A percentile compares a stretch with the other conserved stretches of the same genome.
These are phyloP conservation scores for Onygenales sp. DNA, from an alignment of 2,329 filamentous ascomycete genomes.

Conservation along the genomic window DNA sequence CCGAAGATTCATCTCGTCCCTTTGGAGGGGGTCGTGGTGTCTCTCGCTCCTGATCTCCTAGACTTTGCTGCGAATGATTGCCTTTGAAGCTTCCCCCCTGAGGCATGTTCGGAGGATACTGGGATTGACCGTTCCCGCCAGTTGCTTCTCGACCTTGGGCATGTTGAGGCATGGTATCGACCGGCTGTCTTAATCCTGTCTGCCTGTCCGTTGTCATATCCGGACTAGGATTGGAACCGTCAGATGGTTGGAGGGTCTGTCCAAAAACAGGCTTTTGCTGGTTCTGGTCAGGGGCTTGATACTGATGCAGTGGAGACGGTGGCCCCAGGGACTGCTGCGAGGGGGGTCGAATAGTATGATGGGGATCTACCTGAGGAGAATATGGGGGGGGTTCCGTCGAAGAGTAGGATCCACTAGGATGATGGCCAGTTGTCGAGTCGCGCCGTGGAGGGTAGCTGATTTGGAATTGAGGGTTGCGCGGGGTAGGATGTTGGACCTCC, in stretches of 20 bases:
- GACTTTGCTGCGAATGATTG: conserved; percentile 19
- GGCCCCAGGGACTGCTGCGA: conserved; percentile 27
- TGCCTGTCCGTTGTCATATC: conserved; percentile 11
- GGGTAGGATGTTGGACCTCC: conserved; percentile 10
- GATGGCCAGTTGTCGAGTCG: conserved; percentile 16
- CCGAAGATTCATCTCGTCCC: conserved; percentile 30
- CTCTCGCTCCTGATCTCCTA: conserved; percentile 35
- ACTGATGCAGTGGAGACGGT: conserved; percentile 22
- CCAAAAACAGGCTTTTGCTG: conserved; percentile 12
- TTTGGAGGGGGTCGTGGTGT: conserved; percentile 37
- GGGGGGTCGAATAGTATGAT: conserved; percentile 21
- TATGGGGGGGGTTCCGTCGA: conserved; percentile 11
- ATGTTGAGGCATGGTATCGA: conserved; percentile 1
- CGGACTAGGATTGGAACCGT: conserved; percentile 5
- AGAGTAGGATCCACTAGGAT: conserved; percentile 12
- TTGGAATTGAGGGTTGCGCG: conserved; percentile 12
- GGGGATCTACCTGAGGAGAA: conserved; percentile 14
- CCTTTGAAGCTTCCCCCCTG: conserved; percentile 19
- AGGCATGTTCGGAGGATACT: conserved; percentile 13
- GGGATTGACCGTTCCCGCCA: background rate
- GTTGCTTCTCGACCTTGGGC: background rate
- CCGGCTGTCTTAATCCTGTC: conserved; percentile 11
- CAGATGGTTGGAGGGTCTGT: conserved; percentile 12
- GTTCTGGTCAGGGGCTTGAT: conserved; percentile 13
- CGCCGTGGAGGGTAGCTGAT: conserved; percentile 18